Evolutionary conservation across 140 eudicot species (phyloP), one percentile per base, ranked within the genome.

Genomic region (Cichorium intybus): DNA sequence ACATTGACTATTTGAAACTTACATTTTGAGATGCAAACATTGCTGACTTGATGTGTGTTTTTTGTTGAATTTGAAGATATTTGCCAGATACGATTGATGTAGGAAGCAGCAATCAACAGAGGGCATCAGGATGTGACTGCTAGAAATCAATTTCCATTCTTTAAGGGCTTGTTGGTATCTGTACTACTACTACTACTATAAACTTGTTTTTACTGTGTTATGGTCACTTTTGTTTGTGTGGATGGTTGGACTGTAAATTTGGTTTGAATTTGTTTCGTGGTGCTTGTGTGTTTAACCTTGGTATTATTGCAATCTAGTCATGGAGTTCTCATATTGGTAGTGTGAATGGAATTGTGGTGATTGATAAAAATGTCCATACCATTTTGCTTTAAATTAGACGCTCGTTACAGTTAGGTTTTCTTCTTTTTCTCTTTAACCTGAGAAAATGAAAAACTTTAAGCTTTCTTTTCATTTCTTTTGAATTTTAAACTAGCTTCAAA

Each of bases 31-130:
- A n/a, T 23, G 45, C 34, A 17, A 20, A 60, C 22, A 33, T 27
- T 35, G 11, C 21, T 34, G 55, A n/a, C n/a, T n/a, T n/a, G n/a
- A n/a, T n/a, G 35, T 5, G 8, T 4, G 1, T 46, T 46, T 69
- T 64, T 47, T 55, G n/a, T 18, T 46, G 12, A 7, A 9, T 34
- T 34, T 66, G 79, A 49, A 91, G 98, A 83, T 92, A 88, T 78
- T 62, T 92, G 95, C 96, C 98, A 0, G 98, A 92, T 66, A 92
- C 98, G 64, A 92, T 92, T 68, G 98, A 92, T 69, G 98, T 92
- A 29, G 98, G 72, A 17, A 81, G 73, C 84, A 81, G 79, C 84
- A 85, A 77, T 75, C 98, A 92, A 62, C 89, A 74, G 66, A 88
- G 93, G 77, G 80, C 89, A 8, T 72, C 76, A 1, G 95, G 96